Evolutionary conservation across 495 filamentous ascomycete genomes (phyloP).

Genomic region (Parathielavia appendiculata): DNA sequence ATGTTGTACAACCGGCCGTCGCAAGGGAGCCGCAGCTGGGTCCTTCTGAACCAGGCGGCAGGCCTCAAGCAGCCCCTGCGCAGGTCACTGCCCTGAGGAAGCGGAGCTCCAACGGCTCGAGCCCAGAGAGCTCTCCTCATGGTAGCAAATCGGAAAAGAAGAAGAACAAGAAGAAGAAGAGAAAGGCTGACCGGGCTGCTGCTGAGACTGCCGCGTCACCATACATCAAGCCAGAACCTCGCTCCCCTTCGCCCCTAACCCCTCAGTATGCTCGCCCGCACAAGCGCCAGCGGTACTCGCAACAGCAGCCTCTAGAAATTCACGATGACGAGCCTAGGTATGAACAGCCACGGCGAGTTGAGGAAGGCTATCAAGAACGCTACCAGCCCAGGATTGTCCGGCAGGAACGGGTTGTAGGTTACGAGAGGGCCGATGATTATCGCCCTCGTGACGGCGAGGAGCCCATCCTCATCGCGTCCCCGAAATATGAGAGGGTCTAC

Average conservation of each 20-base stretch:
- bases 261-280: slow-evolving; percentile 45
- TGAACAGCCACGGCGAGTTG: slow-evolving; percentile 22
- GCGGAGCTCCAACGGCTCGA: slow-evolving; percentile 37
- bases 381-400: slow-evolving; percentile 23
- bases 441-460: slow-evolving; percentile 22
- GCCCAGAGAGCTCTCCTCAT: slow-evolving; percentile 50
- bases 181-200: slow-evolving; percentile 41
- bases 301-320: slow-evolving; percentile 40
- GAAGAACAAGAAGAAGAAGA: slow-evolving; percentile 49
- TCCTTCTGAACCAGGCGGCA: slow-evolving; percentile 30
- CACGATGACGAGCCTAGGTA: slow-evolving; percentile 42
- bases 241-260: slow-evolving; percentile 70
- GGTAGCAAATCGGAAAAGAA: slow-evolving; percentile 35
- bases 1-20: slow-evolving; percentile 69
- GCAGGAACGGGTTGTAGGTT: slow-evolving; percentile 27
- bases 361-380: slow-evolving; percentile 27
- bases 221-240: slow-evolving; percentile 81
- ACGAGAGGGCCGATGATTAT: slow-evolving; percentile 25
- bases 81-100: slow-evolving; percentile 50
- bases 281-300: slow-evolving; percentile 49
- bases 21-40: slow-evolving; percentile 54
- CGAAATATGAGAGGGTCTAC: slow-evolving; percentile 36
- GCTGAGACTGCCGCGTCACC: slow-evolving; percentile 42
- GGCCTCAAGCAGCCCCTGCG: slow-evolving; percentile 37
- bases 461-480: slow-evolving; percentile 23